Evolutionary conservation across 345 rosid species (phyloP).

Genomic region (Sisymbrium irio): DNA sequence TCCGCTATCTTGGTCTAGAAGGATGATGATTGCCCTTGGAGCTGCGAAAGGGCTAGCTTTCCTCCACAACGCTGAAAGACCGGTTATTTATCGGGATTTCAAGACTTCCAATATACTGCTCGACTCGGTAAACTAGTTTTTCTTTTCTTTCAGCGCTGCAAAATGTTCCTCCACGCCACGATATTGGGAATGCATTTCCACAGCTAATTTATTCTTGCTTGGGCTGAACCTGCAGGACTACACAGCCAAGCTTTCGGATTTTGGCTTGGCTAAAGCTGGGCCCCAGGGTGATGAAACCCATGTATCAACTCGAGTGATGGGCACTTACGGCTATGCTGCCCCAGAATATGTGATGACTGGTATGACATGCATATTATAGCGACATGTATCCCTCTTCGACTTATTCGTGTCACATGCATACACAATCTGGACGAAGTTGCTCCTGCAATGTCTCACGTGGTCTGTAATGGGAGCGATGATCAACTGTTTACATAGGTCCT

Average conservation of each 20-base stretch:
- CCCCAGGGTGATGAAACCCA: constrained; percentile 98
- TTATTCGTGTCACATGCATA: background rate
- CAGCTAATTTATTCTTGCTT: constrained; percentile 18
- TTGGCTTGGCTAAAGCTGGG: constrained; percentile 98
- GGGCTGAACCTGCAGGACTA: constrained; percentile 60
- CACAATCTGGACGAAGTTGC: background rate
- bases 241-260: constrained; percentile 94
- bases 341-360: constrained; percentile 98
- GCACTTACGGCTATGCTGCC: constrained; percentile 97
- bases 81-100: constrained; percentile 93
- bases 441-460: background rate
- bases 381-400: background rate
- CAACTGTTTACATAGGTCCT: background rate
- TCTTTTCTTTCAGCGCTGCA: constrained; percentile 3
- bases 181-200: background rate
- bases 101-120: constrained; percentile 93
- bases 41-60: constrained; percentile 98
- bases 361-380: constrained; percentile 34
- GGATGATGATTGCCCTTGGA: constrained; percentile 98
- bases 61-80: constrained; percentile 95
- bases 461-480: background rate
- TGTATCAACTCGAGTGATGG: constrained; percentile 96
- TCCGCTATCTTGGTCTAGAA: constrained; percentile 78
- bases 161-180: background rate
- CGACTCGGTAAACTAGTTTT: constrained; percentile 67